These are phyloP conservation scores for Sarocladiaceae sp. DNA, from an alignment of 2,329 filamentous ascomycete species.

Conservation along the genomic window DNA sequence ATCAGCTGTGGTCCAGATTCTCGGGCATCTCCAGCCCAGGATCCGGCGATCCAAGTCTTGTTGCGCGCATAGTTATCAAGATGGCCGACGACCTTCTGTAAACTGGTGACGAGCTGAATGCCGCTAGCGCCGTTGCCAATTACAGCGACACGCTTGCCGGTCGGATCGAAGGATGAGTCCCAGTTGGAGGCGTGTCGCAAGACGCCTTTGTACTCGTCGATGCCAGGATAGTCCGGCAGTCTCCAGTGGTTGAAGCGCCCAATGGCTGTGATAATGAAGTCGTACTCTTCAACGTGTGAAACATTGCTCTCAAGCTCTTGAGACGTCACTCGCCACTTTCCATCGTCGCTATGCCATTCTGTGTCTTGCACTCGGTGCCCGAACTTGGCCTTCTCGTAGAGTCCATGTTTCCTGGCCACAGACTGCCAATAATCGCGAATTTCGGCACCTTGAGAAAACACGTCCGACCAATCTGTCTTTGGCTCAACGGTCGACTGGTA, in stretches of 20 bases:
- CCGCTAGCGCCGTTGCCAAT: constrained; percentile 54
- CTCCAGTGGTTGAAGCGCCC: constrained; percentile 33
- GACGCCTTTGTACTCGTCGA: constrained; percentile 41
- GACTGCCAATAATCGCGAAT: constrained; percentile 32
- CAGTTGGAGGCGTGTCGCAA: constrained; percentile 50
- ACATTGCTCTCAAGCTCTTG: not conserved
- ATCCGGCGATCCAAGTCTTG: constrained; percentile 37
- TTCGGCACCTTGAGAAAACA: constrained; percentile 12
- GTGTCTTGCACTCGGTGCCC: constrained; percentile 26
- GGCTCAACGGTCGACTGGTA: constrained; percentile 15
- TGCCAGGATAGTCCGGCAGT: constrained; percentile 43
- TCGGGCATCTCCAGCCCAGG: constrained; percentile 52
- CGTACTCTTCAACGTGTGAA: constrained; percentile 7
- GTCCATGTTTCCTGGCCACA: constrained; percentile 55
- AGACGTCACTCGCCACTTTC: constrained; percentile 11
- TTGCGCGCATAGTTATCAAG: constrained; percentile 38
- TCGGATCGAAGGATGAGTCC: constrained; percentile 43
- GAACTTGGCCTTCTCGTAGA: constrained; percentile 51
- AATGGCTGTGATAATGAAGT: constrained; percentile 13
- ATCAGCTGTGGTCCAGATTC: constrained; percentile 53
- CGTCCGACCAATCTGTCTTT: constrained; percentile 14
- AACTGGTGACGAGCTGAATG: constrained; percentile 44
- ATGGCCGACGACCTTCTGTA: constrained; percentile 24
- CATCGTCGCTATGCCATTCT: constrained; percentile 2
- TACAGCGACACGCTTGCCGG: constrained; percentile 46